Evolutionary conservation across 129 eudicot species (phyloP), one percentile per base, ranked within the genome.

Genomic region (Arctium minus): DNA sequence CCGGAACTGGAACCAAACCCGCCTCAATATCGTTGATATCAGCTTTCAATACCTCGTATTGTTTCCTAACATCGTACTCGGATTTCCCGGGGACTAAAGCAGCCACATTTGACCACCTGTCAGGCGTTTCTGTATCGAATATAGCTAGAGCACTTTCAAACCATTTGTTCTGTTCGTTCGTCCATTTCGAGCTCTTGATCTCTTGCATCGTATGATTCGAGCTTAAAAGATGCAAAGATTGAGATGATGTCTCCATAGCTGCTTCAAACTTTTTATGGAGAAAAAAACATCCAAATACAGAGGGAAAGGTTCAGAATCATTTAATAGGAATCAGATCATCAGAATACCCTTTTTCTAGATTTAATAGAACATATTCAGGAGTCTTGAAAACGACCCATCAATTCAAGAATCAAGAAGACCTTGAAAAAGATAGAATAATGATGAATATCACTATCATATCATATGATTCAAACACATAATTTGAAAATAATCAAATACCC

Each of bases 31-130:
- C 88, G 79, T 70, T 86, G 68, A 96, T 91, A 91, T 96, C 99
- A 18, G 94, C 94, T 70, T 81, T 89, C 80, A 96, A 74, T 48
- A 82, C 91, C 85, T 88, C 84, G 30, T 96, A 96, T 73, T 96
- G 99, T 72, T 85, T 85, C 44, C 85, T 93, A 48, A 96, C 99
- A 79, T 96, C 99, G 68, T 56, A 64, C 22, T 86, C 97, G 11
- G 99, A 88, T 73, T 91, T 96, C 53, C 99, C 99, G 9, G 99
- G 98, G 38, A 94, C 89, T 88, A 93, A 88, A 18, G 81, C 92
- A 7, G 97, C 97, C 0, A 96, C 90, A 74, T 85, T 88, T 39
- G 77, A 80, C 99, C 99, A 96, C 40, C 97, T 78, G 69, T 93
- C 88, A 8, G 97, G 99, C 12, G 93, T 90, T 73, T 88, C 92